phyloP scores from a whole-genome alignment of 2,329 filamentous ascomycete species.

The Pseudocercospora crystallina region DNA sequence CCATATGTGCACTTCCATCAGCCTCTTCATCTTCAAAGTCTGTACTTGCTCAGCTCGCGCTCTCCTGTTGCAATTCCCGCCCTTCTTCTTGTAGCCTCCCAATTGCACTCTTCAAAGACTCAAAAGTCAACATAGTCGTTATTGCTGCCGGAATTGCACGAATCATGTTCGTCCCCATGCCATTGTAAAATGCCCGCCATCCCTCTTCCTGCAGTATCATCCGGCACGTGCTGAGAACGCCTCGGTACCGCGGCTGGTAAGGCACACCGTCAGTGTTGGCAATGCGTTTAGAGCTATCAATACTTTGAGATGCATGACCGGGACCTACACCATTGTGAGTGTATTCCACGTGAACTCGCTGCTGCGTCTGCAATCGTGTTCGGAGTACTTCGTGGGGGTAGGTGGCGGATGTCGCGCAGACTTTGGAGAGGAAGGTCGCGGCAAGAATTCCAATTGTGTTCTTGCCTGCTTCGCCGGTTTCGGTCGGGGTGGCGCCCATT shows the following conservation, averaged over 20 bases:
- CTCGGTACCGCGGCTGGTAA: constrained; percentile 63
- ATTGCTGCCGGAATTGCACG: constrained; percentile 91
- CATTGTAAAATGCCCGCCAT: constrained; percentile 94
- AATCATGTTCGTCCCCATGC: constrained; percentile 97
- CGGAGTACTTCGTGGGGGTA: constrained; percentile 97
- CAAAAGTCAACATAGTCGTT: constrained; percentile 96
- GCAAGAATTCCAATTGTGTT: constrained; percentile 83
- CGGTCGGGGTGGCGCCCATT: constrained; percentile 68
- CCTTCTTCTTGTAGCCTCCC: constrained; percentile 57
- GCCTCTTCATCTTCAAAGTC: background rate
- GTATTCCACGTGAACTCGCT: constrained; percentile 59
- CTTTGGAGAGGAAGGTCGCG: constrained; percentile 90
- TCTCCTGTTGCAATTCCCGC: constrained; percentile 24
- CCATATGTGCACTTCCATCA: constrained; percentile 12
- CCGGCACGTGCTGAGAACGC: constrained; percentile 76
- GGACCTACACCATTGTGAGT: constrained; percentile 51
- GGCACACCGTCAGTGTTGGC: constrained; percentile 56
- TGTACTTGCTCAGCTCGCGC: background rate
- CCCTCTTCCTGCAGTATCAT: constrained; percentile 89
- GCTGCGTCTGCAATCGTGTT: constrained; percentile 90
- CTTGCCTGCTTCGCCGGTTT: constrained; percentile 48
- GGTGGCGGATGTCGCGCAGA: constrained; percentile 89
- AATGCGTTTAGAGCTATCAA: constrained; percentile 36
- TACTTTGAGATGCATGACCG: constrained; percentile 34
- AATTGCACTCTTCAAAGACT: constrained; percentile 65